Evolutionary conservation across 2,329 filamentous ascomycete species (phyloP).

Genomic region (Nothophaeocryptopus gaeumannii): DNA sequence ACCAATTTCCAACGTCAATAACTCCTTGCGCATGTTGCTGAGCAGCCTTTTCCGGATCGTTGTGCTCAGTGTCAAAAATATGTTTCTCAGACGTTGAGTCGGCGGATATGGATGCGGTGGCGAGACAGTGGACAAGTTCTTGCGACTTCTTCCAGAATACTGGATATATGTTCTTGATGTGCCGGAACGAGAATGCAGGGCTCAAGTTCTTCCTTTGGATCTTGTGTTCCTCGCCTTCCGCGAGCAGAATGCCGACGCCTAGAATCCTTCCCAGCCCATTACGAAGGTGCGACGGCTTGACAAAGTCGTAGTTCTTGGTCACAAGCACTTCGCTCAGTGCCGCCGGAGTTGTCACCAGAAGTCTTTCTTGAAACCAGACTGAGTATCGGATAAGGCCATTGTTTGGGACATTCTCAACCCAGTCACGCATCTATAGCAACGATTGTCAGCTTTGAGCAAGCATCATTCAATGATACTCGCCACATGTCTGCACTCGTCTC

Average conservation of each 20-base stretch:
- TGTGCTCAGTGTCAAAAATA: constrained; percentile 14
- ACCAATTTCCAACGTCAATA: constrained; percentile 47
- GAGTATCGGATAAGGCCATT: constrained; percentile 55
- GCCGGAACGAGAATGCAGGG: constrained; percentile 51
- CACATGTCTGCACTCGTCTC: too few species aligned
- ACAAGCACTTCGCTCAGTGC: constrained; percentile 51
- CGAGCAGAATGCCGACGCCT: constrained; percentile 70
- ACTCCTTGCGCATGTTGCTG: constrained; percentile 34
- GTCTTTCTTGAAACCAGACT: constrained; percentile 44
- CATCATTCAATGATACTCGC: too few species aligned
- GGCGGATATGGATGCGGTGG: constrained; percentile 33
- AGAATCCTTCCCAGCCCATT: constrained; percentile 61
- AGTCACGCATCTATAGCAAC: constrained; percentile 38
- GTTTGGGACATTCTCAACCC: constrained; percentile 54
- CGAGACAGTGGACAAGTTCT: constrained; percentile 39
- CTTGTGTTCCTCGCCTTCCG: constrained; percentile 90
- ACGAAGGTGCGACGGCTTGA: constrained; percentile 48
- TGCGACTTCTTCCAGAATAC: constrained; percentile 49
- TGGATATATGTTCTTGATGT: constrained; percentile 50
- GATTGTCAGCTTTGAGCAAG: too few species aligned
- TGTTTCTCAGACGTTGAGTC: constrained; percentile 10
- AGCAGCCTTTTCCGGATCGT: constrained; percentile 26
- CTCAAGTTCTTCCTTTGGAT: constrained; percentile 50
- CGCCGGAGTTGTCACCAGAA: constrained; percentile 47
- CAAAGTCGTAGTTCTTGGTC: constrained; percentile 51